Evolutionary conservation across 2,329 filamentous ascomycete genomes (phyloP).

Genomic region (Paraconiothyrium sp.): DNA sequence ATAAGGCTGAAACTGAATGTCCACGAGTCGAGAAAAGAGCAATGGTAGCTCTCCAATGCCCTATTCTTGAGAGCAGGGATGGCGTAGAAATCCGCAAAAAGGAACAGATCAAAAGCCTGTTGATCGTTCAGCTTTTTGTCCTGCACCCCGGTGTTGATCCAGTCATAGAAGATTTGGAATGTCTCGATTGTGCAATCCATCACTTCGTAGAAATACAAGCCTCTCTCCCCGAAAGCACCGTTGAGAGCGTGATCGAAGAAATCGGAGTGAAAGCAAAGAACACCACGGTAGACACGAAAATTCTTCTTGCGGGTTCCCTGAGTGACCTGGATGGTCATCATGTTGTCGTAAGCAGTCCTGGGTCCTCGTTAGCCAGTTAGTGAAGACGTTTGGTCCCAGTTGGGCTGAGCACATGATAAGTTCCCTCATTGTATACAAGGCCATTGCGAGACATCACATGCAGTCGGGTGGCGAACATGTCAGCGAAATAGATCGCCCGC

Average conservation of each 20-base stretch:
- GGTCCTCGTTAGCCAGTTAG: no score
- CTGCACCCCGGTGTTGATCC: background rate
- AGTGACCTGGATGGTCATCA: no score
- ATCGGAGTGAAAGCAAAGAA: slow-evolving; percentile 19
- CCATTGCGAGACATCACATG: no score
- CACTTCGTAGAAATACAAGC: background rate
- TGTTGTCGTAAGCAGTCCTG: no score
- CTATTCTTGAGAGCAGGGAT: background rate
- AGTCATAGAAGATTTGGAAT: background rate
- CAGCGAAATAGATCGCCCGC: no score
- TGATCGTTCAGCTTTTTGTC: no score
- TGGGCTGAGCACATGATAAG: no score
- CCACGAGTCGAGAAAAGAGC: no score
- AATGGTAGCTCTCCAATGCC: background rate
- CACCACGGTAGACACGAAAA: slow-evolving; percentile 12
- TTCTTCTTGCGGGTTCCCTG: no score
- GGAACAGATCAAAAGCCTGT: background rate
- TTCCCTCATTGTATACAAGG: background rate
- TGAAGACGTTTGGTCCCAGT: no score
- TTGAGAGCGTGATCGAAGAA: slow-evolving; percentile 18
- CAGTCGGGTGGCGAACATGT: no score
- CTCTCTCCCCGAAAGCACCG: slow-evolving; percentile 4
- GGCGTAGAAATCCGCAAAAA: background rate
- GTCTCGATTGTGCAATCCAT: background rate
- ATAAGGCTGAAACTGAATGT: no score